Percentiles rank a stretch among this genome's conserved stretches.
Conservation (phyloP, 2,329 filamentous ascomycete genomes). For the Metarhizium humberi region DNA sequence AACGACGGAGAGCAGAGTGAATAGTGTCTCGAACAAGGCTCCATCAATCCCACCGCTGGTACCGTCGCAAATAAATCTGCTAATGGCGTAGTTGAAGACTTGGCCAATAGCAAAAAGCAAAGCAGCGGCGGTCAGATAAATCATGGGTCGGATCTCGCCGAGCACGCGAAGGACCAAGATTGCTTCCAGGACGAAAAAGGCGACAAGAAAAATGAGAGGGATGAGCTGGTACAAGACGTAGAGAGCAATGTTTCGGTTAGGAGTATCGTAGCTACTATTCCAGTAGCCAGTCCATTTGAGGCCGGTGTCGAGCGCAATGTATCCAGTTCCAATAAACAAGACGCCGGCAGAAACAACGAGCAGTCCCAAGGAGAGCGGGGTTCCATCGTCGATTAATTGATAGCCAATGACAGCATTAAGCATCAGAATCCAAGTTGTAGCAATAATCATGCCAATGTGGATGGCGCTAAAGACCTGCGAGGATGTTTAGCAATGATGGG, state of each 20-base stretch:
- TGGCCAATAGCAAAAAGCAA: constrained; percentile 86
- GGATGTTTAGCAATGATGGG: constrained; percentile 9
- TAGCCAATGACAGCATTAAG: constrained; percentile 89
- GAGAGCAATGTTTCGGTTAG: constrained; percentile 70
- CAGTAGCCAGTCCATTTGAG: constrained; percentile 79
- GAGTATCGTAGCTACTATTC: constrained; percentile 44
- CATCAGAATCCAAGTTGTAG: constrained; percentile 83
- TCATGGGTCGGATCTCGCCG: constrained; percentile 85
- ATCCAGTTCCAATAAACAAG: constrained; percentile 84
- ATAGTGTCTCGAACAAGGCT: constrained; percentile 83
- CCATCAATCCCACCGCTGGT: constrained; percentile 84
- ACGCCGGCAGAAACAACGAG: constrained; percentile 59
- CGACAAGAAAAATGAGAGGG: constrained; percentile 79
- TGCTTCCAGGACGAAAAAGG: constrained; percentile 76
- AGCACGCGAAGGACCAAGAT: constrained; percentile 78
- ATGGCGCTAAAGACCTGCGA: constrained; percentile 74
- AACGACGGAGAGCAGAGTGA: constrained; percentile 76
- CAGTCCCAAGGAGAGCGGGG: constrained; percentile 69
- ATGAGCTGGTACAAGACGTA: constrained; percentile 91
- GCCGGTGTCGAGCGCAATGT: constrained; percentile 90
- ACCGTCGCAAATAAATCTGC: constrained; percentile 79
- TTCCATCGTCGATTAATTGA: constrained; percentile 90
- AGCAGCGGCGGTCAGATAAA: constrained; percentile 66
- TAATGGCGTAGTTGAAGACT: constrained; percentile 92
- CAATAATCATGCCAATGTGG: constrained; percentile 81